A percentile compares a stretch with the other conserved stretches of the same genome.
Conservation (phyloP, 192 early-diverging fungal genomes). For the Endogone sp. region DNA sequence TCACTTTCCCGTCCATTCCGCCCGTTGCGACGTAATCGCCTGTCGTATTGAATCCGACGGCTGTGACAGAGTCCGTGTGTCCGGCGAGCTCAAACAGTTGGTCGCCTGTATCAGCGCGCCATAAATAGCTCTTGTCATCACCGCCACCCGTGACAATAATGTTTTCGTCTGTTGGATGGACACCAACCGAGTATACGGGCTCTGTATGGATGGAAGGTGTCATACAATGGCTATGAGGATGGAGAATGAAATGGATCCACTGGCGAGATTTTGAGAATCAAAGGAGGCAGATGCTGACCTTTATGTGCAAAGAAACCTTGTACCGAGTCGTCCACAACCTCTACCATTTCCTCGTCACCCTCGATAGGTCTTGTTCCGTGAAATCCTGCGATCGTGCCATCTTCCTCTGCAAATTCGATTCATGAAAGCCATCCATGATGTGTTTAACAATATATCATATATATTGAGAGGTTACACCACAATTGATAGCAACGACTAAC, state of each 20-base stretch:
- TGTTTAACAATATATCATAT: slow-evolving; percentile 16
- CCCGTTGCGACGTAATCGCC: slow-evolving; percentile 85
- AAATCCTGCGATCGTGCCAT: slow-evolving; percentile 24
- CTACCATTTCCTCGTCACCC: slow-evolving; percentile 52
- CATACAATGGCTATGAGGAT: no score
- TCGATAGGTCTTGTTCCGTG: slow-evolving; percentile 42
- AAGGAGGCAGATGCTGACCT: slow-evolving; percentile 34
- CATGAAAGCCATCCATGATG: slow-evolving; percentile 43
- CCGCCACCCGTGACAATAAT: slow-evolving; percentile 85
- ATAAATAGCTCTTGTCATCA: slow-evolving; percentile 89
- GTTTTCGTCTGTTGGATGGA: slow-evolving; percentile 68
- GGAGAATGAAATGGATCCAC: no score
- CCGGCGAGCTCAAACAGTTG: slow-evolving; percentile 64
- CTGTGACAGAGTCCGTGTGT: slow-evolving; percentile 85
- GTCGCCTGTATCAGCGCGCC: slow-evolving; percentile 82
- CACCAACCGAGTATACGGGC: slow-evolving; percentile 80
- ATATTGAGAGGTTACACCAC: no score
- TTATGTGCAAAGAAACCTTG: slow-evolving; percentile 90
- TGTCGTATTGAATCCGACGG: slow-evolving; percentile 77
- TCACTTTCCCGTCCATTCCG: slow-evolving; percentile 94
- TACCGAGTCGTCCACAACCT: slow-evolving; percentile 79
- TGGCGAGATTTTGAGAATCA: slow-evolving; percentile 1
- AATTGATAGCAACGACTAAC: neutral
- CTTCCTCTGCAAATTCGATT: slow-evolving; percentile 31
- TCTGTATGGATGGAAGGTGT: slow-evolving; percentile 47